These are phyloP conservation scores for Xylaria curta DNA, from an alignment of 495 filamentous ascomycete genomes.

Conservation along the genomic window DNA sequence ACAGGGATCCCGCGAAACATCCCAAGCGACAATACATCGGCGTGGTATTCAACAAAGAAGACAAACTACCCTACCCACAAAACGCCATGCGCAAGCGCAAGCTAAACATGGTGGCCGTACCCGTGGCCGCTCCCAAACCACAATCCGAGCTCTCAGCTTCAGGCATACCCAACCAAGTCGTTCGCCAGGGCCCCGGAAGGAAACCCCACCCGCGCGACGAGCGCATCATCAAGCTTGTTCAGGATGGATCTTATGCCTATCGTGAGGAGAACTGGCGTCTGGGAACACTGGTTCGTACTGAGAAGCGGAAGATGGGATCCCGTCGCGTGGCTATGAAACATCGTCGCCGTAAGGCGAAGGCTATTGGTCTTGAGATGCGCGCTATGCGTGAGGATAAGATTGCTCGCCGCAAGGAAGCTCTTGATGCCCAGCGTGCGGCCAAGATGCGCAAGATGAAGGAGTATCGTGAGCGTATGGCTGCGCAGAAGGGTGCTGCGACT, in stretches of 20 bases:
- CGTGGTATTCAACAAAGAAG: slow-evolving; percentile 78
- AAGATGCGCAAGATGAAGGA: slow-evolving; percentile 33
- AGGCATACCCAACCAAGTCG: slow-evolving; percentile 52
- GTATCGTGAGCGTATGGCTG: slow-evolving; percentile 31
- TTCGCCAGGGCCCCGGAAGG: slow-evolving; percentile 39
- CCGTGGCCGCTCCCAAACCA: slow-evolving; percentile 34
- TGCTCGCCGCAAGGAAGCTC: slow-evolving; percentile 38
- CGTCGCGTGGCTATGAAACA: slow-evolving; percentile 36
- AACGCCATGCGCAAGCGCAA: slow-evolving; percentile 71
- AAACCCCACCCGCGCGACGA: slow-evolving; percentile 46
- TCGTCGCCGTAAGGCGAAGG: slow-evolving; percentile 32
- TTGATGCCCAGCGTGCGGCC: slow-evolving; percentile 33
- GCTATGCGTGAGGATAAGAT: slow-evolving; percentile 42
- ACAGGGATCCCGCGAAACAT: slow-evolving; percentile 80
- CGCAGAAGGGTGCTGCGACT: slow-evolving; percentile 23
- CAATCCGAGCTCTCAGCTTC: slow-evolving; percentile 44
- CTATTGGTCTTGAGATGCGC: slow-evolving; percentile 39
- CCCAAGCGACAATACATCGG: slow-evolving; percentile 91
- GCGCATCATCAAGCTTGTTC: slow-evolving; percentile 57
- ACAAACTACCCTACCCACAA: slow-evolving; percentile 73
- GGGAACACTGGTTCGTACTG: slow-evolving; percentile 57
- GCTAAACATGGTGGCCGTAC: slow-evolving; percentile 69
- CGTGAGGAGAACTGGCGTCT: slow-evolving; percentile 86
- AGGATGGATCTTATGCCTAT: slow-evolving; percentile 72
- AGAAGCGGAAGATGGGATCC: slow-evolving; percentile 40